phyloP scores from a whole-genome alignment of 2,329 filamentous ascomycete species.

The Diplodia intermedia region DNA sequence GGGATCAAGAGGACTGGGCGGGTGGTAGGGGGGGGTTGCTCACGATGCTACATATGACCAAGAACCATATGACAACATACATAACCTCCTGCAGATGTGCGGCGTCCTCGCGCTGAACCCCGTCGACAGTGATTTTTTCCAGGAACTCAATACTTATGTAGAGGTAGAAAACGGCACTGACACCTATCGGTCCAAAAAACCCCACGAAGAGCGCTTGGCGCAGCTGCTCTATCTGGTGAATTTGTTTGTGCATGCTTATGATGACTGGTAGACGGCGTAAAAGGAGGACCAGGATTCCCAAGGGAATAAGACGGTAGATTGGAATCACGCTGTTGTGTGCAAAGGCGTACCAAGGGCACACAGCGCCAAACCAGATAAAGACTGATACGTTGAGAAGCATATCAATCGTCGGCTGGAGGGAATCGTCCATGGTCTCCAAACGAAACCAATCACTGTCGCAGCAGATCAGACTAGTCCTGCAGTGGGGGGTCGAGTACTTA shows the following conservation, averaged over 20 bases:
- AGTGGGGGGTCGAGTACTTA: slow-evolving; percentile 43
- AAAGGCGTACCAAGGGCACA: slow-evolving; percentile 81
- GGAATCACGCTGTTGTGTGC: slow-evolving; percentile 71
- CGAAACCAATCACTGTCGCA: slow-evolving; percentile 79
- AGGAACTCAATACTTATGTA: slow-evolving; percentile 83
- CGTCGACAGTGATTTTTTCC: slow-evolving; percentile 62
- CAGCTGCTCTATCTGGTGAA: slow-evolving; percentile 77
- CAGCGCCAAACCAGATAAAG: slow-evolving; percentile 90
- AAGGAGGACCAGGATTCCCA: slow-evolving; percentile 79
- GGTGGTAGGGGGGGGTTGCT: slow-evolving; percentile 45
- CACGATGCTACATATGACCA: slow-evolving; percentile 82
- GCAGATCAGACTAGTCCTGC: slow-evolving; percentile 22
- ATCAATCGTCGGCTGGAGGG: slow-evolving; percentile 90
- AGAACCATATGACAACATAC: slow-evolving; percentile 81
- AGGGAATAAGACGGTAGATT: slow-evolving; percentile 72
- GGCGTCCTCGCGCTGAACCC: slow-evolving; percentile 69
- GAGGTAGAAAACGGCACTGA: slow-evolving; percentile 88
- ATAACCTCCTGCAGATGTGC: slow-evolving; percentile 69
- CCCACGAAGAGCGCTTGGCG: slow-evolving; percentile 85
- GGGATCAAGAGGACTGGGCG: background rate
- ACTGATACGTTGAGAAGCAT: slow-evolving; percentile 90
- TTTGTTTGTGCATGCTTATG: slow-evolving; percentile 73
- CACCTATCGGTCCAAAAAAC: slow-evolving; percentile 92
- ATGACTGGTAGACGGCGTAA: slow-evolving; percentile 80
- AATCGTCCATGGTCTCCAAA: slow-evolving; percentile 85